A percentile compares a stretch with the other conserved stretches of the same genome.
Conservation (phyloP, 441 rosid genomes). For the Dalechampia spathulata region DNA sequence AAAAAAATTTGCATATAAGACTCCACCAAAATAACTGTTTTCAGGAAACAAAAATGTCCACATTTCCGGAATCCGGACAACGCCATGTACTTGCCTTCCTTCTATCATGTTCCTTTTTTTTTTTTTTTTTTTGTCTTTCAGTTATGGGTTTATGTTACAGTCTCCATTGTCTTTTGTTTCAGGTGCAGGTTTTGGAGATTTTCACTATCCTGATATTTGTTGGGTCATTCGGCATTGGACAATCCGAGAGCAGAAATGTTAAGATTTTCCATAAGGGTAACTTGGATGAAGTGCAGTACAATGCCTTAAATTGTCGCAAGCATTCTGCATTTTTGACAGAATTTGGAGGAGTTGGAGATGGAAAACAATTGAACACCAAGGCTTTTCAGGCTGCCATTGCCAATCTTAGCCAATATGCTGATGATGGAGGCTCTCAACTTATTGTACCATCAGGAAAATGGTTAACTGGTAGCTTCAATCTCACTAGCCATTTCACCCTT, state of each 20-base stretch:
- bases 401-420: slow-evolving; percentile 35
- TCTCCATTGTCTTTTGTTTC: no score
- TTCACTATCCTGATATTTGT: slow-evolving; percentile 16
- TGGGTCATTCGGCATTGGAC: slow-evolving; percentile 16
- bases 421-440: slow-evolving; percentile 64
- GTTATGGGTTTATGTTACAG: not conserved
- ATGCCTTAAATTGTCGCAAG: slow-evolving; percentile 44
- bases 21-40: no score
- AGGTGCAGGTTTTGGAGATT: no score
- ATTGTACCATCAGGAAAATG: slow-evolving; percentile 70
- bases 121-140: no score
- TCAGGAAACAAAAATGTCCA: no score
- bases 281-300: slow-evolving; percentile 13
- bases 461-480: slow-evolving; percentile 74
- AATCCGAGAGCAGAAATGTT: slow-evolving; percentile 11
- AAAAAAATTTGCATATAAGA: no score
- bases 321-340: slow-evolving; percentile 55
- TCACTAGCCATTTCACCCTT: slow-evolving; percentile 69
- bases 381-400: slow-evolving; percentile 43
- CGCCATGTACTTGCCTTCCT: no score
- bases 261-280: not conserved
- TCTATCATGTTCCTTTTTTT: no score
- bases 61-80: no score
- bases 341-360: slow-evolving; percentile 75
- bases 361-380: slow-evolving; percentile 55